Evolutionary conservation across 2,329 filamentous ascomycete genomes (phyloP).

Genomic region (Botrytis paeoniae): DNA sequence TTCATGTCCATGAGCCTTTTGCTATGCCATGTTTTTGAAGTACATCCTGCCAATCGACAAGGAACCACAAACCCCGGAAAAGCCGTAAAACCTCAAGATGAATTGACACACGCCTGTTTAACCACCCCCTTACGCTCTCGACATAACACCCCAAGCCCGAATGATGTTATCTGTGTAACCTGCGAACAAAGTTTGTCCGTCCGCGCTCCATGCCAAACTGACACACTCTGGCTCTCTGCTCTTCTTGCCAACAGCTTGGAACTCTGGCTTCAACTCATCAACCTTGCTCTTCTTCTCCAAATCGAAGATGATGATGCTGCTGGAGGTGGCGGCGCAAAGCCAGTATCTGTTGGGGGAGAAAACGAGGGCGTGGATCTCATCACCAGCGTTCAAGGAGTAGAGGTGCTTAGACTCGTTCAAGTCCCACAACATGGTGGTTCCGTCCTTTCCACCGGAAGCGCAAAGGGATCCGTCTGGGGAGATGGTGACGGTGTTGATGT

Average conservation of each 20-base stretch:
- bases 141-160: conserved; percentile 97
- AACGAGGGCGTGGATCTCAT: conserved; percentile 99
- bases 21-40: conserved; percentile 37
- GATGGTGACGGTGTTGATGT: conserved; percentile 99
- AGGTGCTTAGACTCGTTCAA: conserved; percentile 99
- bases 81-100: conserved; percentile 34
- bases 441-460: conserved; percentile 98
- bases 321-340: conserved; percentile 96
- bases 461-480: conserved; percentile 98
- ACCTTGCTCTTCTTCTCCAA: conserved; percentile 99
- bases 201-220: conserved; percentile 93
- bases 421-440: conserved; percentile 99
- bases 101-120: conserved; percentile 32
- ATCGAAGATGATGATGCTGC: conserved; percentile 99
- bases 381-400: conserved; percentile 98
- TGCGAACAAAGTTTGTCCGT: conserved; percentile 98
- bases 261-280: conserved; percentile 98
- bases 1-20: conserved; percentile 36
- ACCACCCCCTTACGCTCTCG: conserved; percentile 64
- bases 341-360: conserved; percentile 99
- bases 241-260: conserved; percentile 96
- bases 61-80: conserved; percentile 36
- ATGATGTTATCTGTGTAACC: conserved; percentile 99
- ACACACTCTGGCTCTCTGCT: conserved; percentile 98
- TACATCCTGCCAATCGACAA: conserved; percentile 37